Conservation (phyloP, 306 rosid species). For the Senna tora region DNA sequence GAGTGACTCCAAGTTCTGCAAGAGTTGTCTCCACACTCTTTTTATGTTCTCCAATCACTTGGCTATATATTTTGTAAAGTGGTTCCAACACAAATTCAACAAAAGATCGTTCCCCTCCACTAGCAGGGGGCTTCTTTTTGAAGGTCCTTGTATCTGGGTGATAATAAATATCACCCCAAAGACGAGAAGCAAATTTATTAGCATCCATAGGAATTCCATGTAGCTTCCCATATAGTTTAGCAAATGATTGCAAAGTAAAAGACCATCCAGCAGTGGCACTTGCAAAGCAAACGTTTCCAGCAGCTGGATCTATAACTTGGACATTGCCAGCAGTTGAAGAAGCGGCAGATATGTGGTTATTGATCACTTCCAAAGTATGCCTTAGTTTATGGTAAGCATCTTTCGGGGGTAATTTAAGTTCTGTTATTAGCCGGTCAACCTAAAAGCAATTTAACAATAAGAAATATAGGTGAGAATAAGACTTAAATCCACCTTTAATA, state of each 20-base stretch:
- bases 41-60: constrained; percentile 96
- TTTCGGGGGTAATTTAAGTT: constrained; percentile 90
- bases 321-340: constrained; percentile 90
- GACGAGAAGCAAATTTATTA: constrained; percentile 84
- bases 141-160: constrained; percentile 81
- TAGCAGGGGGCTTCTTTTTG: constrained; percentile 81
- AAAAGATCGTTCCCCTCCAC: constrained; percentile 95
- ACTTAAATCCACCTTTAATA: not conserved
- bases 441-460: constrained; percentile 38
- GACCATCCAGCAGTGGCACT: constrained; percentile 99
- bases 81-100: constrained; percentile 96
- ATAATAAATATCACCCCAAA: constrained; percentile 91
- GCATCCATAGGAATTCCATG: constrained; percentile 84
- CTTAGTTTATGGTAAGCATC: constrained; percentile 95
- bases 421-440: constrained; percentile 98
- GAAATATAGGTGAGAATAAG: constrained; percentile 7
- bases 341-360: constrained; percentile 81
- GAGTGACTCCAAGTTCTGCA: constrained; percentile 90
- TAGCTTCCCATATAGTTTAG: constrained; percentile 82
- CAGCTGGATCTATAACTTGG: constrained; percentile 86
- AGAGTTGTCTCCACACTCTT: constrained; percentile 99
- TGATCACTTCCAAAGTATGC: constrained; percentile 90
- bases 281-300: constrained; percentile 95
- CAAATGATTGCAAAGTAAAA: constrained; percentile 90
- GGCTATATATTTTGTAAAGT: constrained; percentile 90